A percentile compares a stretch with the other conserved stretches of the same genome.
These are phyloP conservation scores for Erigeron philadelphicus DNA, from an alignment of 140 eudicot genomes.

Conservation along the genomic window DNA sequence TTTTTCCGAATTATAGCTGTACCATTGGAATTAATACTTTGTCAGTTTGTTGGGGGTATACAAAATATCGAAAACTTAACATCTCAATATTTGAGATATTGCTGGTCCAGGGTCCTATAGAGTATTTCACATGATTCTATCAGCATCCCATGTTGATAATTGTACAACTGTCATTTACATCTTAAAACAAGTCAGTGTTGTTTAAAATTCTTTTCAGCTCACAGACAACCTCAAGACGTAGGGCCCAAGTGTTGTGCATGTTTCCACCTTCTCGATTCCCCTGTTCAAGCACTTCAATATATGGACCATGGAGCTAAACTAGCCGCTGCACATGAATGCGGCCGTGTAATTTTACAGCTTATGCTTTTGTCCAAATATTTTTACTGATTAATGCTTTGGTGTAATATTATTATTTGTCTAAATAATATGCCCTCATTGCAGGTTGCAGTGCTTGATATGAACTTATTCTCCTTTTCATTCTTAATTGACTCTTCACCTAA, in stretches of 20 bases:
- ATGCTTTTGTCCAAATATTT: constrained; percentile 3
- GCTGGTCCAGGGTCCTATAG: neutral
- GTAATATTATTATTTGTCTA: constrained; percentile 10
- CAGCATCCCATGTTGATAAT: neutral
- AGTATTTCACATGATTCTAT: neutral
- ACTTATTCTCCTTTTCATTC: constrained; percentile 45
- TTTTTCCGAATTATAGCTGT: neutral
- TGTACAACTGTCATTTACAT: neutral
- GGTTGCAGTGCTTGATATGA: constrained; percentile 83
- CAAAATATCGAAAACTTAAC: neutral
- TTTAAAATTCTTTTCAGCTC: constrained; percentile 38
- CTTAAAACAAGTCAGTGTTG: neutral
- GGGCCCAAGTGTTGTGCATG: constrained; percentile 60
- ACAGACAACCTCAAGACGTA: constrained; percentile 41
- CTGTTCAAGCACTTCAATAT: constrained; percentile 57
- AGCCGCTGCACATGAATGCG: constrained; percentile 61
- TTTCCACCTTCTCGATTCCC: constrained; percentile 49
- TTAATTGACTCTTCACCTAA: constrained; percentile 42
- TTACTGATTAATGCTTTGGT: neutral
- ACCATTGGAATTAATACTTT: neutral
- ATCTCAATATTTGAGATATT: constrained; percentile 8
- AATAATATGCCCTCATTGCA: constrained; percentile 33
- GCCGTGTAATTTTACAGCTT: constrained; percentile 54
- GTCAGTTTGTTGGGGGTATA: neutral
- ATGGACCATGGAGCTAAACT: constrained; percentile 62